Evolutionary conservation across 2,329 filamentous ascomycete species (phyloP), one percentile per base, ranked within the genome.

Genomic region (Fusarium succisae): DNA sequence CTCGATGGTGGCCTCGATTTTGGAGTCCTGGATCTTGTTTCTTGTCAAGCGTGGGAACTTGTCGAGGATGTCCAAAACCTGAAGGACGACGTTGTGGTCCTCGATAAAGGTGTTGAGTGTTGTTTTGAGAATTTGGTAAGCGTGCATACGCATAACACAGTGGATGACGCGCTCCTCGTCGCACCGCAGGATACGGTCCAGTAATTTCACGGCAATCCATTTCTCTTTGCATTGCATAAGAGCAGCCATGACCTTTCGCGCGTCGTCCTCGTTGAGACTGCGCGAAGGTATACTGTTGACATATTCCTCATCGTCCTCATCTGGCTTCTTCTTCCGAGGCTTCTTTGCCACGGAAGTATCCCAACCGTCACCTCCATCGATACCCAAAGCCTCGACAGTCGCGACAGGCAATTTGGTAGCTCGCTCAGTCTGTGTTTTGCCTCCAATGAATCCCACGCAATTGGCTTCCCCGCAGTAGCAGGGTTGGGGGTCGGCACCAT

Each of bases 201-300:
- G 89, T 64, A 99, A 87, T 84, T 98, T 98, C 83, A 98, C 95
- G 6, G 94, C 95, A 82, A 99, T 98, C 96, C 96, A 99, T 83
- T 98, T 98, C 87, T 99, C 96, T 83, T 98, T 97, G 87, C 94
- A 98, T 82, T 98, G 96, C 91, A 98, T 95, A 67, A 99, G 90
- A 60, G 95, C 93, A 30, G 96, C 95, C 94, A 98, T 98, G 82
- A 98, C 94, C 84, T 97, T 97, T 78, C 93, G 94, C 70, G 97
- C 94, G 72, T 93, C 94, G 67, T 92, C 90, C 78, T 96, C 94
- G 74, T 94, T 91, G 68, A 98, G 88, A 54, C 89, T 91, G 79
- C 91, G 93, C 58, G 93, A 91, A 81, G 96, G 90, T 69, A 97
- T 88, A 81, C 94, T 95, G 83, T 95, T 96, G 82, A 98, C 92